These are phyloP conservation scores for Ophiocordyceps camponoti-rufipedis DNA, from an alignment of 2,329 filamentous ascomycete genomes.

Conservation along the genomic window DNA sequence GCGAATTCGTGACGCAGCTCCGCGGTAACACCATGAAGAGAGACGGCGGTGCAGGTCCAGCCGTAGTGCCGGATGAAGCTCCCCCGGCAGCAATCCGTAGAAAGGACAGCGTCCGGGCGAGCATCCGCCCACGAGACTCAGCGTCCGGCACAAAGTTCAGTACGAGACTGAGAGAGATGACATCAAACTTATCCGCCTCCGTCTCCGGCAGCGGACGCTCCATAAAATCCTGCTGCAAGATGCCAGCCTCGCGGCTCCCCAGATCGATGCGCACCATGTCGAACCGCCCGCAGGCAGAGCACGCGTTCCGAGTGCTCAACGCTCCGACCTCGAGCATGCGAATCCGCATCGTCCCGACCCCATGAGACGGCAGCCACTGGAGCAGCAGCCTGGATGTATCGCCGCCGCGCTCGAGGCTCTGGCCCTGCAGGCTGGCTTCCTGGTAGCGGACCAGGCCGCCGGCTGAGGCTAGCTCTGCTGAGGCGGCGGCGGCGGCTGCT, in stretches of 20 bases:
- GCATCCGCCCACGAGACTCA: constrained; percentile 62
- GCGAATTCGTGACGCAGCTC: constrained; percentile 75
- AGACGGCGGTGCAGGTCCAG: constrained; percentile 34
- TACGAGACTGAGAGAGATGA: constrained; percentile 82
- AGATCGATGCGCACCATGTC: constrained; percentile 74
- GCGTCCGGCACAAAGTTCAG: constrained; percentile 85
- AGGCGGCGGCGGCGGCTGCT: constrained; percentile 23
- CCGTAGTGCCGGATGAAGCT: constrained; percentile 4
- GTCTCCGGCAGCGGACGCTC: constrained; percentile 51
- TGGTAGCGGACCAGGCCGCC: constrained; percentile 48
- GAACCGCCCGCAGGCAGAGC: constrained; percentile 54
- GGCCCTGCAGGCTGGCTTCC: constrained; percentile 49
- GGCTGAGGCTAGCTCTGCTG: constrained; percentile 34
- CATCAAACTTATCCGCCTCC: constrained; percentile 54
- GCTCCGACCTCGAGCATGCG: constrained; percentile 79
- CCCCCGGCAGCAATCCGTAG: constrained; percentile 21
- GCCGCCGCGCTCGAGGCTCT: constrained; percentile 45
- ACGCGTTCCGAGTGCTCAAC: constrained; percentile 68
- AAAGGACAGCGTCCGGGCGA: constrained; percentile 56
- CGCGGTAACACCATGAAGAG: constrained; percentile 82
- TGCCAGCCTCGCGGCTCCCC: constrained; percentile 66
- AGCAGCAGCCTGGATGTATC: constrained; percentile 48
- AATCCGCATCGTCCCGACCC: constrained; percentile 15
- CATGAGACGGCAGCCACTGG: constrained; percentile 34
- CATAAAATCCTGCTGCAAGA: constrained; percentile 90